Base-by-base conservation (phyloP, 345 rosid species). In the Salix brachista region DNA sequence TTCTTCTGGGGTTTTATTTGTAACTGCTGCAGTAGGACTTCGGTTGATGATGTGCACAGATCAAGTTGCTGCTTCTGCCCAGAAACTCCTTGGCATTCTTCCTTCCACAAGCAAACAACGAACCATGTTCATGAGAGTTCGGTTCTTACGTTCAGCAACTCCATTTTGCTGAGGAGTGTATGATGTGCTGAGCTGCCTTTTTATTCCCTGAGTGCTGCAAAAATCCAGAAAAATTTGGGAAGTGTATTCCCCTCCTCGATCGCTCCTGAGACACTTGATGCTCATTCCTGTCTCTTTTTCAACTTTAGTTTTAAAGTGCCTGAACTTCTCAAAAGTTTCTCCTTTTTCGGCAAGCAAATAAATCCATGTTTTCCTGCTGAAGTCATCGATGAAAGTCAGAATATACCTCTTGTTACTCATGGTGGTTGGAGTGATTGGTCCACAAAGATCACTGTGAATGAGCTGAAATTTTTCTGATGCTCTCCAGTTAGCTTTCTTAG, bases 401-500 rank as follows among this genome's bases (percentile, higher is more conserved):
- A 67, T 30, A 32, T 77, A 77, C 44, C 69, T 56, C 48, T 52
- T 77, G 1, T 30, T 30, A 12, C 74, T 77, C 8, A 39, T 65
- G 3, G 79, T 69, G 2, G 18, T 28, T 3, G 60, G 74, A 19
- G 42, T 37, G 26, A 77, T 70, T 1, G 69, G 74, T 2, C 79
- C 79, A 25, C 68, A 69, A 4, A 76, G 48, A 32, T 77, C 75
- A 0, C 10, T 64, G 48, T 77, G 79, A 26, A 77, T 14, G 0
- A 70, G 60, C 21, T 77, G 36, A 8, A 77, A 50, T 1, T 56
- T 58, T 18, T 77, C 8, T 10, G 41, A 54, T 34, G 74, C 69
- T 42, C 79, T 32, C 79, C 28, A 77, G 3, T 18, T 36, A 48
- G 68, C 70, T 56, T 52, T 77, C 54, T 77, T 77, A 6, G 68